Evolutionary conservation across 257 asterid species (phyloP).

Genomic region (Nicotiana paniculata): DNA sequence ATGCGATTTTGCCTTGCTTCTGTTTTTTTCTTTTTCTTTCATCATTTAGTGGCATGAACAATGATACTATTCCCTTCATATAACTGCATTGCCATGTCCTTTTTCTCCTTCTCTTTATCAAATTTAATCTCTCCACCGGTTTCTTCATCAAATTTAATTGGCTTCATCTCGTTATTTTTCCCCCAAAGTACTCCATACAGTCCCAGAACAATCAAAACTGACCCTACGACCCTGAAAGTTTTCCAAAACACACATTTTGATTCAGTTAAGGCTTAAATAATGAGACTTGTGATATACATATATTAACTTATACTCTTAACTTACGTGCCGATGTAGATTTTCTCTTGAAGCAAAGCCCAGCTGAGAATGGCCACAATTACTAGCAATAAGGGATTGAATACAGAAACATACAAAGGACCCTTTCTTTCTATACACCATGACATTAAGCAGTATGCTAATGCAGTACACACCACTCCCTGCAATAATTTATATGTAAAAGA

Average conservation of each 20-base stretch:
- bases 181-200: slow-evolving; percentile 82
- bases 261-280: neutral
- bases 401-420: slow-evolving; percentile 80
- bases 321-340: slow-evolving; percentile 61
- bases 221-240: slow-evolving; percentile 51
- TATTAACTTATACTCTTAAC: slow-evolving; percentile 1
- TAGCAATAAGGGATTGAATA: slow-evolving; percentile 78
- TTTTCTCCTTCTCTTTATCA: slow-evolving; percentile 7
- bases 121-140: neutral
- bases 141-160: slow-evolving; percentile 4
- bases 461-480: slow-evolving; percentile 76
- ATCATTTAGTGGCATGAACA: neutral
- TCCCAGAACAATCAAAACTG: slow-evolving; percentile 59
- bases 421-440: slow-evolving; percentile 70
- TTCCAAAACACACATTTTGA: neutral
- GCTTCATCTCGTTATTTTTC: slow-evolving; percentile 44
- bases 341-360: slow-evolving; percentile 78
- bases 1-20: neutral
- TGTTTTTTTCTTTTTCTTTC: neutral
- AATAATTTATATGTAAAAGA: neutral
- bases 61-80: neutral
- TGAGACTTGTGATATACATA: no score
- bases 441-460: slow-evolving; percentile 66
- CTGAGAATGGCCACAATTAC: slow-evolving; percentile 80
- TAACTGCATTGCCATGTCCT: slow-evolving; percentile 8